Evolutionary conservation across 208 protist species (phyloP).

Genomic region (Leishmania major): DNA sequence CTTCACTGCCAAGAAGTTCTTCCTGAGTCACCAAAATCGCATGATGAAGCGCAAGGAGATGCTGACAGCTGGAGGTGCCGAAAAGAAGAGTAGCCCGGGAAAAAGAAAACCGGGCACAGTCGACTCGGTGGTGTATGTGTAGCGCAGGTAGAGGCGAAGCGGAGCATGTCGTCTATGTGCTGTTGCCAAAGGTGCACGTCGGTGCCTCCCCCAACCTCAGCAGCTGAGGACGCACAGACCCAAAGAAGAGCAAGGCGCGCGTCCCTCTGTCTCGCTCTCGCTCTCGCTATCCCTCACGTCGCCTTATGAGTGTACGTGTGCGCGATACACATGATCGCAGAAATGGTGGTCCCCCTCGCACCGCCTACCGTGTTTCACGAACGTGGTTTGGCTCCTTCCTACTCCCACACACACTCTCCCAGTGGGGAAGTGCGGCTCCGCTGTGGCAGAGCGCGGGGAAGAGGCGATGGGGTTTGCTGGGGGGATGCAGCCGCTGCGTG

Average conservation of each 20-base stretch:
- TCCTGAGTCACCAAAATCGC: neutral
- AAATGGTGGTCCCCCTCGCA: neutral
- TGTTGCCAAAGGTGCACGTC: neutral
- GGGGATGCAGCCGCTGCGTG: neutral
- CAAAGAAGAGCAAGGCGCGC: neutral
- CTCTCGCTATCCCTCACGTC: neutral
- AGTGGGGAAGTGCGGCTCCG: neutral
- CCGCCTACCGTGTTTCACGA: neutral
- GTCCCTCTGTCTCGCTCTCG: neutral
- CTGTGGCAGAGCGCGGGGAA: neutral
- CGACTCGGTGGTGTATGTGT: neutral
- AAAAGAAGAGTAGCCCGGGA: neutral
- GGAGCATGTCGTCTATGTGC: neutral
- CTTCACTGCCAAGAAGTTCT: constrained; percentile 12
- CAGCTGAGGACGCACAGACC: neutral
- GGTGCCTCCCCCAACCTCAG: too few species aligned
- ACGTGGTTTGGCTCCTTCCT: neutral
- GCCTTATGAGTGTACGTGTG: neutral
- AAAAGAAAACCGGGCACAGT: neutral
- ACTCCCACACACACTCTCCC: too few species aligned
- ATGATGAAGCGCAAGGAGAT: neutral
- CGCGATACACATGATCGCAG: neutral
- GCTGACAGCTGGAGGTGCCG: neutral
- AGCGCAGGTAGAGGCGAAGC: neutral
- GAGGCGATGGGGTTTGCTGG: neutral